Percentiles rank a stretch among this genome's conserved stretches.
These are phyloP conservation scores for Xanthoparmelia taractica DNA, from an alignment of 495 filamentous ascomycete species.

Conservation along the genomic window DNA sequence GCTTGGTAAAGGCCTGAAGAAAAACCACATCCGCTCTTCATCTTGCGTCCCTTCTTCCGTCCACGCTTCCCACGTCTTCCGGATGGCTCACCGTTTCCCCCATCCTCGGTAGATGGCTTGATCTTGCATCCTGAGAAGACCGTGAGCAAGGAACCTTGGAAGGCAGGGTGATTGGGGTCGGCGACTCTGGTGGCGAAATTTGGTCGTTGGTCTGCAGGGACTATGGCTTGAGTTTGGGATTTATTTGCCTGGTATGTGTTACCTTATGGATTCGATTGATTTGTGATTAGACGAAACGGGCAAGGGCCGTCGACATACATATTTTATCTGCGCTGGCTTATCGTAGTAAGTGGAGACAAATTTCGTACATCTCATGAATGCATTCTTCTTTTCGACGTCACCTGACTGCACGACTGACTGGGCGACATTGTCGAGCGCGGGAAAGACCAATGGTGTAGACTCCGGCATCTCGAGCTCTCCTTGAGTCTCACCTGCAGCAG, in stretches of 20 bases:
- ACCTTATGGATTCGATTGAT: neutral
- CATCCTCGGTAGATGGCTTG: too few species aligned
- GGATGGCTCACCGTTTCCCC: neutral
- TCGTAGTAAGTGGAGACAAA: neutral
- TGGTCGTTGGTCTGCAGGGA: too few species aligned
- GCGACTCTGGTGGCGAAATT: neutral
- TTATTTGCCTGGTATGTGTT: neutral
- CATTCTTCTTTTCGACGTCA: conserved; percentile 15
- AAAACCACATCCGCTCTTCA: too few species aligned
- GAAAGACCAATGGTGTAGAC: conserved; percentile 48
- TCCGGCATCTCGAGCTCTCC: conserved; percentile 43
- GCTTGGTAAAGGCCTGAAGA: too few species aligned
- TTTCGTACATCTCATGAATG: neutral
- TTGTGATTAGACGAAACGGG: neutral
- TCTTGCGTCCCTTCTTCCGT: conserved; percentile 2
- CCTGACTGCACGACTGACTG: conserved; percentile 25
- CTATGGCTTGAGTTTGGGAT: neutral
- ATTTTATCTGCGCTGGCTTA: neutral
- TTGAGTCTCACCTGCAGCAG: conserved; percentile 38
- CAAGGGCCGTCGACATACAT: neutral
- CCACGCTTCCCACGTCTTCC: neutral
- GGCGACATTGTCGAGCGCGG: conserved; percentile 39
- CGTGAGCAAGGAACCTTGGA: neutral
- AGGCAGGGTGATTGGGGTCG: neutral
- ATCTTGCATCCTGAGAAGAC: neutral